Conservation (phyloP, 2,329 filamentous ascomycete species). For the Hypoxylon sp. region DNA sequence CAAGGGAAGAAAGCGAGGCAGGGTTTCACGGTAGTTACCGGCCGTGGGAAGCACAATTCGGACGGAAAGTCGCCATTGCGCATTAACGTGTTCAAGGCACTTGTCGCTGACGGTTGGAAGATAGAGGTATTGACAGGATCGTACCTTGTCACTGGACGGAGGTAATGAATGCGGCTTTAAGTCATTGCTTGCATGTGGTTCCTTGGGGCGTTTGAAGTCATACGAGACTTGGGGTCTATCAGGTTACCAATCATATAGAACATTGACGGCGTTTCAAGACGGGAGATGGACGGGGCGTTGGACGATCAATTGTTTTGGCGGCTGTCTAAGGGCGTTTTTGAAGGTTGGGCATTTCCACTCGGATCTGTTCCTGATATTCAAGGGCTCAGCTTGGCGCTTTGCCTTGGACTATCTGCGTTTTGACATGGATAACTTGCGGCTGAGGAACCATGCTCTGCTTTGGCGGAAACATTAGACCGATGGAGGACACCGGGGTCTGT, state of each 20-base stretch:
- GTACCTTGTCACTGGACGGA: slow-evolving; percentile 75
- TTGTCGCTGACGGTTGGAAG: slow-evolving; percentile 86
- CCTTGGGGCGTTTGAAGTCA: not conserved
- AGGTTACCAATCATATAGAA: not conserved
- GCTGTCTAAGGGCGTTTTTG: not conserved
- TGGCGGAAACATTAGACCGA: slow-evolving; percentile 3
- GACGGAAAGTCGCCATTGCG: slow-evolving; percentile 82
- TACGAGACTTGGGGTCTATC: not conserved
- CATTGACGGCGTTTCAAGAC: slow-evolving; percentile 33
- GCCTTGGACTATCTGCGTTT: not conserved
- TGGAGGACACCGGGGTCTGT: not conserved
- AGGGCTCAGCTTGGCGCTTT: not conserved
- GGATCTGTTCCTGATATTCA: not conserved
- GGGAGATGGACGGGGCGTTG: slow-evolving; percentile 16
- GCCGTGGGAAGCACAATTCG: slow-evolving; percentile 81
- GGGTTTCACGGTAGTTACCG: slow-evolving; percentile 82
- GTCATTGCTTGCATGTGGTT: not conserved
- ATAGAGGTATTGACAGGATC: slow-evolving; percentile 78
- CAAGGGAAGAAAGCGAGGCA: slow-evolving; percentile 63
- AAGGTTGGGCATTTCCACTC: slow-evolving; percentile 8
- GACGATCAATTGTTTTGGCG: slow-evolving; percentile 23
- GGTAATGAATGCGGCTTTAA: slow-evolving; percentile 15
- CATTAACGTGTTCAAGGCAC: slow-evolving; percentile 80
- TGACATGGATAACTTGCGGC: slow-evolving; percentile 9
- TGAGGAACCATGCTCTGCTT: slow-evolving; percentile 6